Base-by-base conservation (phyloP, 1,284 basidiomycete genomes). In the Athelia psychrophila region DNA sequence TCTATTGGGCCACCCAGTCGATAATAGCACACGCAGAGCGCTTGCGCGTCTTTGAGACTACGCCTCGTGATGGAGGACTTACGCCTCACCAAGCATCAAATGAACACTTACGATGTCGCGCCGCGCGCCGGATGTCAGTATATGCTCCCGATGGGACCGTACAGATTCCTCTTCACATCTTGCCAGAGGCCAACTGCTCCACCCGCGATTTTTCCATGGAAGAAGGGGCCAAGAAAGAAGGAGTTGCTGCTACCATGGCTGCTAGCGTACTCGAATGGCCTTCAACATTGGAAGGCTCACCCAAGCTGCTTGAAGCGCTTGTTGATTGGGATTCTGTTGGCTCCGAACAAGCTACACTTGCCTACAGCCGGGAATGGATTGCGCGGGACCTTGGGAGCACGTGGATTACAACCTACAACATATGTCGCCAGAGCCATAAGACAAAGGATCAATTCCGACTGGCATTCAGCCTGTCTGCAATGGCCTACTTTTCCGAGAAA, bases 361-460 rank as follows among this genome's bases (percentile, higher is more conserved):
- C 38, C n/a, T 42, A 42, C 20, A 42, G 38, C n/a, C 16, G 20
- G 6, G n/a, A 42, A 18, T 42, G 38, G 38, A 6, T 42, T 16
- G n/a, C 9, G 20, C 38, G 38, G n/a, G 38, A 57, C 52, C 52
- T 61, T 44, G 50, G 49, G 15, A 27, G 35, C 15, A 56, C 55
- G 35, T 76, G 68, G 60, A 53, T 75, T 20, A 52, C 57, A 16
- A 49, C 65, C 1, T 75, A 74, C 25, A 51, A 67, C 3, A 51
- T 61, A 5, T 65, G 66, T 40, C 64, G 64, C 22, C 13, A 44
- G 24, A 23, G 27, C 2, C 19, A 35, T 2, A 54, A 57, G 18
- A 30, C 53, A 22, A 50, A 60, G 35, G 48, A 55, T 25, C 60
- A 53, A 44, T 65, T 58, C 20, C 54, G 57, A 6, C 32, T 76